A percentile compares a stretch with the other conserved stretches of the same genome.
phyloP scores from a whole-genome alignment of 352 stramenopile species.

The Pythium angustatum region DNA sequence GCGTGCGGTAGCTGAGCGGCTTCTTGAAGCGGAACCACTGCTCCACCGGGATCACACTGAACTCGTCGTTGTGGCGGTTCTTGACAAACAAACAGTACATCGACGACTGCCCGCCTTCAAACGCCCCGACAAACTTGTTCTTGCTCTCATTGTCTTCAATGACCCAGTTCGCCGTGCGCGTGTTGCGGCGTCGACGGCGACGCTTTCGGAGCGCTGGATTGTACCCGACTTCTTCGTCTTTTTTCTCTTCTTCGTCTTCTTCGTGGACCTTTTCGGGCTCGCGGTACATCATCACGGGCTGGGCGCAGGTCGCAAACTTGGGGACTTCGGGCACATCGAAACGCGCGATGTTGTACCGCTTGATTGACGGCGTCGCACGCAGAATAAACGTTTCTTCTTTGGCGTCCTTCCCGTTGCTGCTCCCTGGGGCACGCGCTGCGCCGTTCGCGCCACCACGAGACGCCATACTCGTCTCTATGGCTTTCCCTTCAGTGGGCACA shows the following conservation, averaged over 20 bases:
- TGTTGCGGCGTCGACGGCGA: conserved; percentile 73
- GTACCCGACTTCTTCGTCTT: conserved; percentile 72
- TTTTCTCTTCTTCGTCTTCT: conserved; percentile 74
- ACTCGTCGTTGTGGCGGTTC: conserved; percentile 87
- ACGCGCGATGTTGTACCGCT: conserved; percentile 86
- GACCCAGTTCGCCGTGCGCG: conserved; percentile 75
- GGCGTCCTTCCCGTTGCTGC: not conserved
- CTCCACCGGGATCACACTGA: conserved; percentile 85
- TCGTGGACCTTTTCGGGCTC: conserved; percentile 73
- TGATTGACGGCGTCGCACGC: conserved; percentile 83
- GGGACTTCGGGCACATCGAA: conserved; percentile 75
- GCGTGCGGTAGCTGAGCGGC: conserved; percentile 78
- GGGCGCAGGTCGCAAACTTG: conserved; percentile 53
- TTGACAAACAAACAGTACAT: conserved; percentile 88
- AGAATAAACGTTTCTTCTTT: conserved; percentile 75
- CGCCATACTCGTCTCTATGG: not conserved
- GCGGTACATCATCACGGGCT: conserved; percentile 88
- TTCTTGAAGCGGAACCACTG: conserved; percentile 92
- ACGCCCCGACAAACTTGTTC: conserved; percentile 83
- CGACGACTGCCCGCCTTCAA: conserved; percentile 80
- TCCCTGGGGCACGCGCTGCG: conserved; percentile 1
- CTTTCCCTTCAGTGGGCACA: not conserved
- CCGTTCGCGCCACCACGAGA: conserved; percentile 2
- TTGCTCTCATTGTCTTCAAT: conserved; percentile 83
- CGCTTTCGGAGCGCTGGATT: conserved; percentile 77